phyloP scores from a whole-genome alignment of 176 grass and related monocot genomes.

The Puccinellia tenuiflora region DNA sequence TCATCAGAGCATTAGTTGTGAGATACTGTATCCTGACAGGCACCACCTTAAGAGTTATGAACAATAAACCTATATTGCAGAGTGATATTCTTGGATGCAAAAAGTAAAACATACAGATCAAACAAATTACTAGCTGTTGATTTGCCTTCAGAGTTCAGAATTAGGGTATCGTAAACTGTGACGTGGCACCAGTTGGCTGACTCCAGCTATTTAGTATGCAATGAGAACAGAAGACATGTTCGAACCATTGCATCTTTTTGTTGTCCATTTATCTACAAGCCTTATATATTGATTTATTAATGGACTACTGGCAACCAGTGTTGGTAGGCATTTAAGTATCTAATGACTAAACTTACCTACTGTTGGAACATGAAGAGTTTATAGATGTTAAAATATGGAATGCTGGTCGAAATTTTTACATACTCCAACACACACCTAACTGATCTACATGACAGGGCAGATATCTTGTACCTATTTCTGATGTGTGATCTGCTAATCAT shows the following conservation, averaged over 20 bases:
- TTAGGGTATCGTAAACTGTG: background rate
- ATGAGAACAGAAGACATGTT: background rate
- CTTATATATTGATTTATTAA: constrained; percentile 23
- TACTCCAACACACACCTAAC: constrained; percentile 6
- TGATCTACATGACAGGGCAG: background rate
- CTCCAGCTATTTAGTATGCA: background rate
- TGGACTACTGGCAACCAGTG: background rate
- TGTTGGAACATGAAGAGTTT: background rate
- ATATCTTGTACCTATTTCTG: constrained; percentile 29
- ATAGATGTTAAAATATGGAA: constrained; percentile 18
- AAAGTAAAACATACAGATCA: constrained; percentile 2
- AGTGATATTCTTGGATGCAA: background rate
- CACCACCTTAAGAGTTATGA: constrained; percentile 2
- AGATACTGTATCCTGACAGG: background rate
- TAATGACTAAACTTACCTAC: constrained; percentile 12
- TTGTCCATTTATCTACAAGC: constrained; percentile 1
- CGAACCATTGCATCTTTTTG: background rate
- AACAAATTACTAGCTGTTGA: background rate
- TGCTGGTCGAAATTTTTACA: constrained; percentile 22
- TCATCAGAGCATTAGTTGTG: background rate
- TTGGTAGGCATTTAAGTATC: constrained; percentile 1
- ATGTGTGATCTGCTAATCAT: background rate
- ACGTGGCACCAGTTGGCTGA: background rate
- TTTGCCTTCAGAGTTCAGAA: background rate
- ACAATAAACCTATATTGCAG: background rate